Evolutionary conservation across 768 basidiomycete genomes (phyloP), one percentile per base, ranked within the genome.

Genomic region (Calocybe gangraenosa): DNA sequence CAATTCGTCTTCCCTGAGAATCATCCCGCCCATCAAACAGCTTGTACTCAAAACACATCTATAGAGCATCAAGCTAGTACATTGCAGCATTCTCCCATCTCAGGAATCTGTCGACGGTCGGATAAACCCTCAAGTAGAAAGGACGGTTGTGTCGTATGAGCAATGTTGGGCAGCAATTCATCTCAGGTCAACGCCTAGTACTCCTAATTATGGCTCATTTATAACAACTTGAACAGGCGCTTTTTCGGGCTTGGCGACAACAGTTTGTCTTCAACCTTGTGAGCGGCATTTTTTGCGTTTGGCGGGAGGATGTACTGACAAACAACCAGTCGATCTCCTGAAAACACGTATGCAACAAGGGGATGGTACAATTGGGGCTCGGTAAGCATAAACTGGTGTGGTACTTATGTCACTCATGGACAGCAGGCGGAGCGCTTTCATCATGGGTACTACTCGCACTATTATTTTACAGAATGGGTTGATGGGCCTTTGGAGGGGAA

Each of bases 341-440:
- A 96, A 96, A 67, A 95, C 93, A n/a, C 77, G 92, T 37, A 59
- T 93, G 53, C 92, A 94, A 61, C 91, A 93, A 64, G 81, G 81
- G 42, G 84, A 87, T 62, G 75, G 75, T 5, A 56, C 50, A 22
- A 33, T 66, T 31, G 59, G 33, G 17, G 57, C 62, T 56, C 60
- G 65, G 78, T 74, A 55, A 49, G 68, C 56, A 31, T 13, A 40
- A 11, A 31, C 14, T 34, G 35, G 15, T 15, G 17, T 11, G 14
- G 28, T 35, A 10, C 20, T 25, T 9, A 19, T 18, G 30, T 39
- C 20, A 37, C 46, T 37, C 45, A 68, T 68, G 38, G 67, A 69
- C 44, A 57, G 63, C 28, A 49, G 49, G 38, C 44, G 49, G 28
- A 50, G 46, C 2, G 58, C 65, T 9, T 49, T 74, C 6, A 72